Percentiles rank a stretch among this genome's conserved stretches.
Evolutionary conservation across 2,329 filamentous ascomycete species (phyloP).

Genomic region (Pleoardoris graminearum): DNA sequence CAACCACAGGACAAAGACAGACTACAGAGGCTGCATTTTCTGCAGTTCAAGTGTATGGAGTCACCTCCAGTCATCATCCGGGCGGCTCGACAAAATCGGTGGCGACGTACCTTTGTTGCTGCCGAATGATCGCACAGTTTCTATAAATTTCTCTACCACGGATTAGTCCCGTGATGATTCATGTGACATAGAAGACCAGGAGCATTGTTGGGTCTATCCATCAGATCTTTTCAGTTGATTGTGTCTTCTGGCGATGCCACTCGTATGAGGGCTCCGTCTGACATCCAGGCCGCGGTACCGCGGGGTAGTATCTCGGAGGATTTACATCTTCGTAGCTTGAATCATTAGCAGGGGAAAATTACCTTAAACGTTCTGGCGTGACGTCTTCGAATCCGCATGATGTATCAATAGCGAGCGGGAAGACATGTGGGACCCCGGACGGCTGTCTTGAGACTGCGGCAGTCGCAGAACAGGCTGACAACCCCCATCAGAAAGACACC

Average conservation of each 20-base stretch:
- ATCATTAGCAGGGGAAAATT: neutral
- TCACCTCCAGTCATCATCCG: constrained; percentile 15
- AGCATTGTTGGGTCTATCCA: neutral
- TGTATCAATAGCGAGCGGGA: neutral
- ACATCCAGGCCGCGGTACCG: constrained; percentile 12
- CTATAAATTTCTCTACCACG: neutral
- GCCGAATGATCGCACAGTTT: neutral
- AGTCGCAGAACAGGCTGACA: neutral
- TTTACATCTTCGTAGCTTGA: neutral
- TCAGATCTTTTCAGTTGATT: constrained; percentile 13
- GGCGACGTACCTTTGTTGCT: neutral
- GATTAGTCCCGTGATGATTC: neutral
- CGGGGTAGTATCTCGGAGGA: constrained; percentile 13
- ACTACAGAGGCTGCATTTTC: constrained; percentile 2
- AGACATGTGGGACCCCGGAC: neutral
- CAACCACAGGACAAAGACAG: constrained; percentile 3
- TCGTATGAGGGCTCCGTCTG: constrained; percentile 3
- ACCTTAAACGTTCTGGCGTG: neutral
- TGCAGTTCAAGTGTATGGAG: constrained; percentile 20
- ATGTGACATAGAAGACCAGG: neutral
- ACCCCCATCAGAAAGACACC: neutral
- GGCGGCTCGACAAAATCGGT: neutral
- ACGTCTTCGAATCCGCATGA: neutral
- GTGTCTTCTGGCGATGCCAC: constrained; percentile 7
- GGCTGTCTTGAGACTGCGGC: neutral